A percentile compares a stretch with the other conserved stretches of the same genome.
phyloP scores from a whole-genome alignment of 2,329 filamentous ascomycete species.

The Coniochaeta sp. region DNA sequence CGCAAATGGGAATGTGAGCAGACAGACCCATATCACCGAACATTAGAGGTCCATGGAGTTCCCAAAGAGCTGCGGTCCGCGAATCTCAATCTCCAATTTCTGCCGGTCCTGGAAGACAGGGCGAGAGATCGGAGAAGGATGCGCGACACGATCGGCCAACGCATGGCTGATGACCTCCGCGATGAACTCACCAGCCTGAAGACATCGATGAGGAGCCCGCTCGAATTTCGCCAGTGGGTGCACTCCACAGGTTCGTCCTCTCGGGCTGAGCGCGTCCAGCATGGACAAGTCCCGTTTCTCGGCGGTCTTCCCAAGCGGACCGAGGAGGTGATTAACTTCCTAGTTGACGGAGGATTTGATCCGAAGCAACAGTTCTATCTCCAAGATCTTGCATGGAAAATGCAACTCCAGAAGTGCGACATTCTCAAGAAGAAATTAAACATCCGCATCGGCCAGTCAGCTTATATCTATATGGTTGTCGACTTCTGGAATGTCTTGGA shows the following conservation, averaged over 20 bases:
- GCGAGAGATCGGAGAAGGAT: conserved; percentile 38
- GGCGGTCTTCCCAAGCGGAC: conserved; percentile 42
- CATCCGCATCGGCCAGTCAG: conserved; percentile 53
- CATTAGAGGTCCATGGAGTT: conserved; percentile 54
- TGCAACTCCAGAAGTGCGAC: conserved; percentile 46
- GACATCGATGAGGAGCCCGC: conserved; percentile 39
- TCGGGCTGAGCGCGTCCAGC: conserved; percentile 28
- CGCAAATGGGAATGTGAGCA: conserved; percentile 56
- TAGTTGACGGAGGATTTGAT: conserved; percentile 56
- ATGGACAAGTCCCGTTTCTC: conserved; percentile 32
- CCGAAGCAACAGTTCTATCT: conserved; percentile 40
- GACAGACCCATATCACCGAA: conserved; percentile 42
- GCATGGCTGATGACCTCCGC: conserved; percentile 42
- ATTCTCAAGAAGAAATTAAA: conserved; percentile 48
- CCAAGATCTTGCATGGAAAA: conserved; percentile 34
- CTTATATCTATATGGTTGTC: conserved; percentile 58
- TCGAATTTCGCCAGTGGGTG: conserved; percentile 47
- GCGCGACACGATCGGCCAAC: conserved; percentile 36
- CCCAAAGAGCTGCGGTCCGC: conserved; percentile 42
- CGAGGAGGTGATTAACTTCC: conserved; percentile 43
- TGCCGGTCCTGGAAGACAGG: conserved; percentile 59
- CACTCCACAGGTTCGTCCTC: conserved; percentile 24
- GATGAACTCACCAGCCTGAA: conserved; percentile 45
- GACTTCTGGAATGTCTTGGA: conserved; percentile 56
- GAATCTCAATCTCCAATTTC: conserved; percentile 58